Base-by-base conservation (phyloP, 2,329 filamentous ascomycete species). In the Neobulgaria alba region DNA sequence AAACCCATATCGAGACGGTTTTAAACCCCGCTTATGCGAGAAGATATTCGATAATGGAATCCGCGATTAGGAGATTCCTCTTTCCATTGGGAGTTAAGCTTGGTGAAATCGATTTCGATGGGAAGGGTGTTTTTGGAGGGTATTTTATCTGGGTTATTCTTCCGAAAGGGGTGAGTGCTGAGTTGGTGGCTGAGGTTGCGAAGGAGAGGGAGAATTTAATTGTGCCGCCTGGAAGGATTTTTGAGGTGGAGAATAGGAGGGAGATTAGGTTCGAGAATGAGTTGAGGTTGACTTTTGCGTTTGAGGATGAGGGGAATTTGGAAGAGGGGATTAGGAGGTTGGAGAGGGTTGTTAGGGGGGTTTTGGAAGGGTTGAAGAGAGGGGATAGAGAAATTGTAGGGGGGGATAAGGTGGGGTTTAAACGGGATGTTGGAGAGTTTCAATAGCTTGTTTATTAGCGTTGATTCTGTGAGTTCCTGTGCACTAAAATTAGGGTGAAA, bases 71-170 rank as follows among this genome's bases (percentile, higher is more conserved):
- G 29, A 58, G 69, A 37, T 60, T 81, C 35, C 66, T 93, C 2
- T 56, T 70, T 0, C 81, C 82, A 1, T 64, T 84, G 0, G 82
- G 80, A 2, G 72, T 84, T 0, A 58, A 41, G 19, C 58, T 67
- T 23, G 55, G 59, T 19, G 59, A 64, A 51, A 61, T 53, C 44
- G 67, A 29, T 60, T 61, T 10, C 62, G 23, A 26, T 26, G 60
- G 1, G 59, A 65, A 41, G 61, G 66, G 23, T 58, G 60, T 80
- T 3, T 82, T 80, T 20, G 88, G 88, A 0, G 88, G 88, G 0
- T 95, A 90, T 59, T 95, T 94, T 59, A 67, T 94, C 35, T 95
- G 87, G 87, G 61, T 93, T 18, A 70, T 68, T 1, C 61, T 94
- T 3, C 79, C 80, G 0, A 47, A 59, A 2, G 60, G 47, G 41